Conservation (phyloP, 2,329 filamentous ascomycete genomes). For the Aspergillus fumigatiaffinis region DNA sequence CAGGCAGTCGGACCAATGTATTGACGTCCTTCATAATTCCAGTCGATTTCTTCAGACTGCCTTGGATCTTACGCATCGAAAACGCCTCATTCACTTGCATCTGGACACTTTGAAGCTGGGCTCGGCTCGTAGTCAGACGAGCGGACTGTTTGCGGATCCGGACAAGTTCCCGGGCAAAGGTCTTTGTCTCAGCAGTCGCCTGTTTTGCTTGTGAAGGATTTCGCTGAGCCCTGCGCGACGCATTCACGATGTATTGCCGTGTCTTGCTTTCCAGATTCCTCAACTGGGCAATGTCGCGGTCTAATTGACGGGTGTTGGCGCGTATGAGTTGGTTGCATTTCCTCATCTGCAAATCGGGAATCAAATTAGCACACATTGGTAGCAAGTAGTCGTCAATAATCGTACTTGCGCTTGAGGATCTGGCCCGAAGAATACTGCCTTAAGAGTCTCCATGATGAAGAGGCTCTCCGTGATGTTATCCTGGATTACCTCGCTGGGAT, state of each 20-base stretch:
- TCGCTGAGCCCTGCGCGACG: slow-evolving; percentile 74
- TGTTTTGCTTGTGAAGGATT: slow-evolving; percentile 76
- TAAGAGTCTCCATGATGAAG: slow-evolving; percentile 75
- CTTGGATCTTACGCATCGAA: slow-evolving; percentile 91
- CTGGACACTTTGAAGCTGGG: slow-evolving; percentile 85
- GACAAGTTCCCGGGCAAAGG: slow-evolving; percentile 84
- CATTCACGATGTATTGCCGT: slow-evolving; percentile 76
- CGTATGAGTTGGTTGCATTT: slow-evolving; percentile 94
- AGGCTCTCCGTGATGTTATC: slow-evolving; percentile 3
- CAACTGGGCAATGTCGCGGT: slow-evolving; percentile 80
- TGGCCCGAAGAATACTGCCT: slow-evolving; percentile 82
- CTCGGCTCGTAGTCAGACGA: slow-evolving; percentile 79
- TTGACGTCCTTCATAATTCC: slow-evolving; percentile 98
- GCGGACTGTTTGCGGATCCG: slow-evolving; percentile 70
- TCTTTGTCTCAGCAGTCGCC: slow-evolving; percentile 75
- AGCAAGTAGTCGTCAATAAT: background rate
- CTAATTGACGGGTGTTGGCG: slow-evolving; percentile 85
- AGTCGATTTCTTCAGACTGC: slow-evolving; percentile 77
- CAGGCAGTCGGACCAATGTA: slow-evolving; percentile 73
- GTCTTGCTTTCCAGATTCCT: slow-evolving; percentile 79
- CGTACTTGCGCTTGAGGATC: slow-evolving; percentile 88
- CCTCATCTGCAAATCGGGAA: slow-evolving; percentile 60
- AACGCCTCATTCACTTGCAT: slow-evolving; percentile 99
- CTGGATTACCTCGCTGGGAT: background rate
- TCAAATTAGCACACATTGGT: background rate